Conservation (phyloP, 768 basidiomycete genomes). For the Hydnomerulius pinastri region DNA sequence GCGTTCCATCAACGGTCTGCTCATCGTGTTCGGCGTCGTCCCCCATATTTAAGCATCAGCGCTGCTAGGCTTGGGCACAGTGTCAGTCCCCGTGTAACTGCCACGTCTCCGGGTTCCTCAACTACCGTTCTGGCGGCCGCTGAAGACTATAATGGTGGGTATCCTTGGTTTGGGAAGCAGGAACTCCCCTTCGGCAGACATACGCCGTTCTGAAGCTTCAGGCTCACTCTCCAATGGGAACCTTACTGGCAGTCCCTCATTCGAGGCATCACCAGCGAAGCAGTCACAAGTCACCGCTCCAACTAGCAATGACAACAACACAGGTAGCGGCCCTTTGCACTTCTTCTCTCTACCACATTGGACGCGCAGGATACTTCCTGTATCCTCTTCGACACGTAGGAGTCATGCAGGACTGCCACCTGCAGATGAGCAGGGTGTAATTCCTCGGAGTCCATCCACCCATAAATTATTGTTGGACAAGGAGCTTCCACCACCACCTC, state of each 20-base stretch:
- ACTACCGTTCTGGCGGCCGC: not conserved
- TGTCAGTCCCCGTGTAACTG: not conserved
- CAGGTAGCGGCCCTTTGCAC: slow-evolving; percentile 38
- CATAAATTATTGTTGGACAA: slow-evolving; percentile 36
- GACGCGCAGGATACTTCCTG: slow-evolving; percentile 51
- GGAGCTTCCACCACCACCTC: slow-evolving; percentile 51
- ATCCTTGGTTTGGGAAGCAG: slow-evolving; percentile 39
- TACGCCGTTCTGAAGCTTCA: slow-evolving; percentile 25
- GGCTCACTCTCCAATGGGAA: slow-evolving; percentile 34
- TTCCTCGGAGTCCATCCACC: slow-evolving; percentile 15
- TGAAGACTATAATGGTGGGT: slow-evolving; percentile 36
- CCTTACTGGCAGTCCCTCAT: slow-evolving; percentile 37
- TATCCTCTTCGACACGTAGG: slow-evolving; percentile 32
- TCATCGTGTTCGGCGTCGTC: slow-evolving; percentile 6
- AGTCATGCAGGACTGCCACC: slow-evolving; percentile 23
- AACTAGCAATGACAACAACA: slow-evolving; percentile 38
- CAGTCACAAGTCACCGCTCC: slow-evolving; percentile 49
- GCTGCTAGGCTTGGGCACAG: not conserved
- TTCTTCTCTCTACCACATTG: slow-evolving; percentile 70
- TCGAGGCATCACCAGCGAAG: slow-evolving; percentile 51
- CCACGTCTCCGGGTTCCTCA: not conserved
- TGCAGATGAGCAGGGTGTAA: slow-evolving; percentile 26
- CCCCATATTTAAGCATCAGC: not conserved
- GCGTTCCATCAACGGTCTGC: slow-evolving; percentile 5
- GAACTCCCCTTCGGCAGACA: slow-evolving; percentile 31